phyloP scores from a whole-genome alignment of 2,329 filamentous ascomycete genomes.

The Xylaria arbuscula region DNA sequence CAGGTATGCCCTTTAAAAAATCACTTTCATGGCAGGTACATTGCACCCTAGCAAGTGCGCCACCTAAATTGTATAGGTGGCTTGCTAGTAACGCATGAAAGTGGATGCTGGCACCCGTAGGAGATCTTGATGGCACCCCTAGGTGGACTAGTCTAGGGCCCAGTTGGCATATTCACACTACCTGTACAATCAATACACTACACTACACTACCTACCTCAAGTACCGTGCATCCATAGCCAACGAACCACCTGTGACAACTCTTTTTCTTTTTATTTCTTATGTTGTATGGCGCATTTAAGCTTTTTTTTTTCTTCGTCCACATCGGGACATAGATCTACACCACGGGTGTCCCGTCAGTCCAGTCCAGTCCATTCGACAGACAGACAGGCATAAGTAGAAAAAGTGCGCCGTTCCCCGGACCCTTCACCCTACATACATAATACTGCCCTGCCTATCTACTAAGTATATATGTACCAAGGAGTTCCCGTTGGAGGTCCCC shows the following conservation, averaged over 20 bases:
- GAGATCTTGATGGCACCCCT: no score
- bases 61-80: no score
- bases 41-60: no score
- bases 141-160: no score
- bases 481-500: conserved; percentile 1
- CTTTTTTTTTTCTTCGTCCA: conserved; percentile 9
- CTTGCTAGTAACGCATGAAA: no score
- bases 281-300: conserved; percentile 4
- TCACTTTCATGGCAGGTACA: no score
- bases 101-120: no score
- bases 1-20: no score
- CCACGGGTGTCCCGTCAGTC: conserved; percentile 9
- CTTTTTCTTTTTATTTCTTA: not conserved
- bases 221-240: not conserved
- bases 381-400: conserved; percentile 19
- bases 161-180: not conserved
- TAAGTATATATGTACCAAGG: not conserved
- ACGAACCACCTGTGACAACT: not conserved
- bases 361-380: not conserved
- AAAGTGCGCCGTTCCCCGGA: conserved; percentile 17
- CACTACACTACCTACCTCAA: not conserved
- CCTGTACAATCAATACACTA: not conserved
- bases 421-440: no score
- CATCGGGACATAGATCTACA: conserved; percentile 8
- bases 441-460: no score